Conservation (phyloP, 768 basidiomycete genomes). For the Suillus alpinus region DNA sequence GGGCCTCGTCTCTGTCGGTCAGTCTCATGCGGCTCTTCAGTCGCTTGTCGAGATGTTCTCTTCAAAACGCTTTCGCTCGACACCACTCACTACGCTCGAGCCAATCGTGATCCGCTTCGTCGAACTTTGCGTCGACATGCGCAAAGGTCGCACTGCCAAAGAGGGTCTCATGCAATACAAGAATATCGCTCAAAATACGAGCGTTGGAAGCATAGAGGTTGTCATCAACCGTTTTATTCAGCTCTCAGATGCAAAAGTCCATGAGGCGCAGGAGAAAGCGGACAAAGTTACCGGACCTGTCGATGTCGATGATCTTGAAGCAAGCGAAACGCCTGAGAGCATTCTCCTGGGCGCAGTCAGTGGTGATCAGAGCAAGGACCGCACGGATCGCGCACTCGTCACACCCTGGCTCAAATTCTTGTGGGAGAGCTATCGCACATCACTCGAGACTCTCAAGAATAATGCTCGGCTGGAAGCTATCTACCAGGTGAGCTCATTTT, state of each 20-base stretch:
- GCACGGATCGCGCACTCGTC: constrained; percentile 91
- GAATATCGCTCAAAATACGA: constrained; percentile 94
- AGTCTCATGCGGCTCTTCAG: constrained; percentile 86
- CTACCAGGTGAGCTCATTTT: constrained; percentile 70
- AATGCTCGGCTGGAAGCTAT: constrained; percentile 89
- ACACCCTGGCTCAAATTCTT: constrained; percentile 97
- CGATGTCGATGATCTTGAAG: constrained; percentile 94
- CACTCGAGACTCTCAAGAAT: constrained; percentile 93
- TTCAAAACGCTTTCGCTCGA: constrained; percentile 91
- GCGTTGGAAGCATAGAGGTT: constrained; percentile 85
- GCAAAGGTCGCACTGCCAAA: constrained; percentile 90
- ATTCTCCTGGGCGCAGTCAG: constrained; percentile 89
- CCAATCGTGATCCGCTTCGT: constrained; percentile 96
- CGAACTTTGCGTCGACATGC: constrained; percentile 93
- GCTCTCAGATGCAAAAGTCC: constrained; percentile 77
- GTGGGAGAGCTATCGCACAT: constrained; percentile 98
- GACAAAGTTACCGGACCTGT: constrained; percentile 67
- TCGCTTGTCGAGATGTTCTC: constrained; percentile 90
- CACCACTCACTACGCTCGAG: constrained; percentile 83
- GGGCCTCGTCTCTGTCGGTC: constrained; percentile 88
- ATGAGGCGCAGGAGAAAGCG: constrained; percentile 84
- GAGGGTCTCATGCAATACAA: constrained; percentile 97
- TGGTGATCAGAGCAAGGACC: constrained; percentile 86
- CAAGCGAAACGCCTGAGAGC: constrained; percentile 91
- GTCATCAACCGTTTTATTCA: constrained; percentile 87